phyloP scores from a whole-genome alignment of 192 early-diverging fungal species.

The Physocladia obscura region DNA sequence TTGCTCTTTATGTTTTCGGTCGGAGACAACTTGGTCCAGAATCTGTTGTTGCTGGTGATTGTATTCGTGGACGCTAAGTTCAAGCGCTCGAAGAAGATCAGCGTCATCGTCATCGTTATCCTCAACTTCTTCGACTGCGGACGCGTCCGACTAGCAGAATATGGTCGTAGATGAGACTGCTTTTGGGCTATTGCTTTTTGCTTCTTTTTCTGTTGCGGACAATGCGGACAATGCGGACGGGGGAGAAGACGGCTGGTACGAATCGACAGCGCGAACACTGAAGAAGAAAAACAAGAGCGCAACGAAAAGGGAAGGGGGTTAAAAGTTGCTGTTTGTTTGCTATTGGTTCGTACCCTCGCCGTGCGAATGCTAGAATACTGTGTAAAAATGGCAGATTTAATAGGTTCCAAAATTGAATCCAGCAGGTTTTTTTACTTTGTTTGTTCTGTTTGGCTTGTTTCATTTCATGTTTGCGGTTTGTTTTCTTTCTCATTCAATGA shows the following conservation, averaged over 20 bases:
- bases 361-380: too few relatives aligned
- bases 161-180: background rate
- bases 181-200: background rate
- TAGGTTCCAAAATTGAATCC: too few relatives aligned
- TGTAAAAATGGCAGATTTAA: too few relatives aligned
- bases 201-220: background rate
- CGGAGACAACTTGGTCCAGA: background rate
- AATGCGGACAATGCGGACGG: background rate
- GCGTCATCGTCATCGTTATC: background rate
- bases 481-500: too few relatives aligned
- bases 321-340: too few relatives aligned
- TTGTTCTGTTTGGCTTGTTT: too few relatives aligned
- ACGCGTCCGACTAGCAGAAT: background rate
- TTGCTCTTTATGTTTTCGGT: background rate
- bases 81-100: slow-evolving; percentile 6
- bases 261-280: background rate
- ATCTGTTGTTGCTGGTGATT: background rate
- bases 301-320: too few relatives aligned
- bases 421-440: too few relatives aligned
- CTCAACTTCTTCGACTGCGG: too few relatives aligned
- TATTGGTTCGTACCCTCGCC: too few relatives aligned
- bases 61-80: background rate
- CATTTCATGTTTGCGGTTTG: too few relatives aligned
- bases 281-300: too few relatives aligned
- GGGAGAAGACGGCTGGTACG: background rate